These are phyloP conservation scores for Irpex sp. DNA, from an alignment of 1,284 basidiomycete genomes.

Conservation along the genomic window DNA sequence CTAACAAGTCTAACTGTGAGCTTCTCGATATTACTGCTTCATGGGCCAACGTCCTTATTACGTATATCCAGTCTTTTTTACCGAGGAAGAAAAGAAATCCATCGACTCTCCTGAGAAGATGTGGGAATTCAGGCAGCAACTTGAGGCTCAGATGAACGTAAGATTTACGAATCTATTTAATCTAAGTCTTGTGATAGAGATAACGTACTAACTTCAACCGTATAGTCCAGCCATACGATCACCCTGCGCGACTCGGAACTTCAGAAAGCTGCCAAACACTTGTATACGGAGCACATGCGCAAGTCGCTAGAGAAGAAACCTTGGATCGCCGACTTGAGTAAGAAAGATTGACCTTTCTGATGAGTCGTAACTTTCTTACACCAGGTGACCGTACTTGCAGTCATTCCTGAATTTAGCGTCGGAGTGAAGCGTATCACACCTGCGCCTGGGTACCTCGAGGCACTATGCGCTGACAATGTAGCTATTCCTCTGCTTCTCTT, in stretches of 20 bases:
- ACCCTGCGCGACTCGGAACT: slow-evolving; percentile 43
- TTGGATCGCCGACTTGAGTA: slow-evolving; percentile 55
- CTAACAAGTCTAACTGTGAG: slow-evolving; percentile 40
- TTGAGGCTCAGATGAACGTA: slow-evolving; percentile 55
- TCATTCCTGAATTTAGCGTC: slow-evolving; percentile 56
- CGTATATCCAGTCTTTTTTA: slow-evolving; percentile 39
- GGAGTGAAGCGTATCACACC: slow-evolving; percentile 59
- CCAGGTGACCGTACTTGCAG: slow-evolving; percentile 24
- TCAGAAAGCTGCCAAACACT: slow-evolving; percentile 35
- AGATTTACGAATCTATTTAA: slow-evolving; percentile 11
- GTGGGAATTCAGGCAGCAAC: slow-evolving; percentile 42
- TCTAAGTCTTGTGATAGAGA: neutral
- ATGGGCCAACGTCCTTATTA: neutral
- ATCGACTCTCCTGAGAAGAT: slow-evolving; percentile 49
- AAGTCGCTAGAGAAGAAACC: slow-evolving; percentile 52
- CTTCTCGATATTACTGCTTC: neutral
- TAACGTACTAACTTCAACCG: neutral
- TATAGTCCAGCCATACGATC: slow-evolving; percentile 41
- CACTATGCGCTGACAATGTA: slow-evolving; percentile 58
- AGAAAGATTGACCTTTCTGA: slow-evolving; percentile 14
- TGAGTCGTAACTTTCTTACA: too few relatives aligned
- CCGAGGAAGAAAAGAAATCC: slow-evolving; percentile 46
- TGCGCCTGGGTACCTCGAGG: slow-evolving; percentile 64
- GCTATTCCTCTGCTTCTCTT: slow-evolving; percentile 9
- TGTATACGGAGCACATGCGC: slow-evolving; percentile 46